phyloP scores from a whole-genome alignment of 2,329 filamentous ascomycete genomes.

The Fusarium papillatum region DNA sequence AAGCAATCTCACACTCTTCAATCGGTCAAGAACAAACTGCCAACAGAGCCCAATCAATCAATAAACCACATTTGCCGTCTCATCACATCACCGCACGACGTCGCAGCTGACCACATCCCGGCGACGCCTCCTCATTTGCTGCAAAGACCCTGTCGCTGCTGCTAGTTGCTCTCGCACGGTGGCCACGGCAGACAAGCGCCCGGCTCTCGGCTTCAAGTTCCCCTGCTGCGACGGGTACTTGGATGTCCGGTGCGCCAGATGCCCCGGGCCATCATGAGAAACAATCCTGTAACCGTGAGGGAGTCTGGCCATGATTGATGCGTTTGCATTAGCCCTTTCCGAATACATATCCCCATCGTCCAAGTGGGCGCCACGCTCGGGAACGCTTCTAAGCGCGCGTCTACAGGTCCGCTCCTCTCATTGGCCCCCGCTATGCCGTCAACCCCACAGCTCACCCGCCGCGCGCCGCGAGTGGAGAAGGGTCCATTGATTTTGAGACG shows the following conservation, averaged over 20 bases:
- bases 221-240: not conserved
- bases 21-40: constrained; percentile 9
- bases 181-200: constrained; percentile 26
- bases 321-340: constrained; percentile 5
- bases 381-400: constrained; percentile 46
- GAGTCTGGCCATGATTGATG: not conserved
- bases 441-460: constrained; percentile 25
- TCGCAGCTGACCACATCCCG: constrained; percentile 31
- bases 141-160: constrained; percentile 25
- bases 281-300: constrained; percentile 2
- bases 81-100: constrained; percentile 24
- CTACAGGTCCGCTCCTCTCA: constrained; percentile 24
- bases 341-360: not conserved
- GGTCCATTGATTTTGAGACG: constrained; percentile 39
- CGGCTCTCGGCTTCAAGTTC: constrained; percentile 12
- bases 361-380: not conserved
- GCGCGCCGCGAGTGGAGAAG: constrained; percentile 17
- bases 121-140: constrained; percentile 29
- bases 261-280: not conserved
- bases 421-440: constrained; percentile 20
- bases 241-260: not conserved
- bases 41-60: constrained; percentile 18
- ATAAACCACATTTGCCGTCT: constrained; percentile 12
- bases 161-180: constrained; percentile 25
- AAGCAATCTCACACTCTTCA: constrained; percentile 9